These are phyloP conservation scores for Tilletia setariae DNA, from an alignment of 1,284 basidiomycete species.

Conservation along the genomic window DNA sequence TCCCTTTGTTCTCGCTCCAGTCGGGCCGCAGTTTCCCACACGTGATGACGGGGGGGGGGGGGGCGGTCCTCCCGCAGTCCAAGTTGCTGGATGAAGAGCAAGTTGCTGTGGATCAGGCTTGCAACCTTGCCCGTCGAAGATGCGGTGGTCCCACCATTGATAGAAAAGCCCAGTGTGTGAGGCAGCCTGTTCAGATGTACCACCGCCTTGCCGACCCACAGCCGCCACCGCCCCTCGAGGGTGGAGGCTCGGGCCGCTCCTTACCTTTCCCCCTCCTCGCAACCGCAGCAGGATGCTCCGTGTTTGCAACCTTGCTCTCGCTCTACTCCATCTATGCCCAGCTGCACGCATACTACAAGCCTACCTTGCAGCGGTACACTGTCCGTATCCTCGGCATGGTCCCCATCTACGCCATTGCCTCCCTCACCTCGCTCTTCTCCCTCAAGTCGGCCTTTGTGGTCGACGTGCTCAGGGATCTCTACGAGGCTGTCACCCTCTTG, in stretches of 20 bases:
- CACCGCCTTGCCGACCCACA: too few species aligned
- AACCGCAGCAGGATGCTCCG: slow-evolving; percentile 64
- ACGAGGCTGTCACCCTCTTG: slow-evolving; percentile 75
- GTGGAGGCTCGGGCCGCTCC: slow-evolving; percentile 58
- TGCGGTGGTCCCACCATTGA: too few species aligned
- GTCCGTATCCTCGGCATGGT: slow-evolving; percentile 97
- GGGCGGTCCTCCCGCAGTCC: too few species aligned
- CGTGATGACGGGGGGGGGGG: too few species aligned
- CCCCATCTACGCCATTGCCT: slow-evolving; percentile 84
- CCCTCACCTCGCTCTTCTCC: slow-evolving; percentile 88
- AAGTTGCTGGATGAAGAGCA: too few species aligned
- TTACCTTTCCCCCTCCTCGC: slow-evolving; percentile 62
- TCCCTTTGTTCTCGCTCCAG: too few species aligned
- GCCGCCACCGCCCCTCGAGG: slow-evolving; percentile 17
- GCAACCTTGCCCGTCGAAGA: too few species aligned
- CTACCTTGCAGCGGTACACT: slow-evolving; percentile 68
- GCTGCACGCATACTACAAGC: slow-evolving; percentile 62
- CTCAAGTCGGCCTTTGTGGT: slow-evolving; percentile 94
- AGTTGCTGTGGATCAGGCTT: too few species aligned
- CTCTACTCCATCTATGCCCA: slow-evolving; percentile 80
- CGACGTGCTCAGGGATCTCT: slow-evolving; percentile 88
- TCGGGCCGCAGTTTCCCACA: too few species aligned
- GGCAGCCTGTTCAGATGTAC: too few species aligned
- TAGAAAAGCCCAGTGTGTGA: too few species aligned
- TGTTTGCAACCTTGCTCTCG: slow-evolving; percentile 69